phyloP scores from a whole-genome alignment of 257 asterid genomes.

The Nicotiana obtusifolia region DNA sequence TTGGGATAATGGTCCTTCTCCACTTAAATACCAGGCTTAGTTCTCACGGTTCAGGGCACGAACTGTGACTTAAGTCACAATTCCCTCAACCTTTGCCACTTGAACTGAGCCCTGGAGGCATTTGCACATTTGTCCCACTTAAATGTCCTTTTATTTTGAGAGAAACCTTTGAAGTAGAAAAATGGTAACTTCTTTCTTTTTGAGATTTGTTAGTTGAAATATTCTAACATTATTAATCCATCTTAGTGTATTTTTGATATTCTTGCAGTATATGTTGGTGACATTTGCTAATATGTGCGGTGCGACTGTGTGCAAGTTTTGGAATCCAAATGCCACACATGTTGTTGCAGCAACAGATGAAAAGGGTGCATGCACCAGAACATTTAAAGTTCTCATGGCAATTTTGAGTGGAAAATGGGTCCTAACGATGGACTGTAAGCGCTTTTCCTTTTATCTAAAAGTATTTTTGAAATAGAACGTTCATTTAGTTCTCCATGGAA shows the following conservation, averaged over 20 bases:
- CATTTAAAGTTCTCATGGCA: constrained; percentile 86
- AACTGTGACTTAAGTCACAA: no score
- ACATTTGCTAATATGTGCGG: constrained; percentile 55
- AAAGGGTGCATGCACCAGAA: constrained; percentile 76
- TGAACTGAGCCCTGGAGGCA: not conserved
- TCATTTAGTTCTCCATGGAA: not conserved
- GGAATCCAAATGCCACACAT: constrained; percentile 77
- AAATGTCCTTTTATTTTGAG: not conserved
- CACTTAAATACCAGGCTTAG: no score
- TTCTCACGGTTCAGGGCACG: no score
- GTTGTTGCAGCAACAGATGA: constrained; percentile 77
- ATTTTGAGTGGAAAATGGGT: constrained; percentile 83
- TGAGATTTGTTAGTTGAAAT: not conserved
- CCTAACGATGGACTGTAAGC: constrained; percentile 75
- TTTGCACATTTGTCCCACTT: not conserved
- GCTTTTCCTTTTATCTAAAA: not conserved
- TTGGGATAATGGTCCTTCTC: no score
- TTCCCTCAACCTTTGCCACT: no score
- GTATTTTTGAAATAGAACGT: not conserved
- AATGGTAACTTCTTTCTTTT: not conserved
- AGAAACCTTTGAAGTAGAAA: not conserved
- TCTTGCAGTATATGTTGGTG: constrained; percentile 46
- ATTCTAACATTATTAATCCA: not conserved
- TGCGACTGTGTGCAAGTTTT: constrained; percentile 59
- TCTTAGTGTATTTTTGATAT: constrained; percentile 13